A percentile compares a stretch with the other conserved stretches of the same genome.
Evolutionary conservation across 768 basidiomycete species (phyloP).

Genomic region (Amanita rubescens): DNA sequence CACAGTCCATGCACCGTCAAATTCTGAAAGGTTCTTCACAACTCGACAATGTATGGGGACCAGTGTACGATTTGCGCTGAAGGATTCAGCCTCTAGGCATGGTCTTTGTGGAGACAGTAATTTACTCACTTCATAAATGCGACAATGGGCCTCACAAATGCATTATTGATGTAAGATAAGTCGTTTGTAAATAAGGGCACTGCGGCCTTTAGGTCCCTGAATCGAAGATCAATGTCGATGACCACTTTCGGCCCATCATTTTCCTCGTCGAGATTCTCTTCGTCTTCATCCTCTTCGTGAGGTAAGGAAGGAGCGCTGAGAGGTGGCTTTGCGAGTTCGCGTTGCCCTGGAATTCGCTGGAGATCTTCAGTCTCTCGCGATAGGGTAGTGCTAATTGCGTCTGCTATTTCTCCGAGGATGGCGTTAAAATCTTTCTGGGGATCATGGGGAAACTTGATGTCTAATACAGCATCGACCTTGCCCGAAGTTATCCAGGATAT

Average conservation of each 20-base stretch:
- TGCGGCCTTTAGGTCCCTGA: slow-evolving; percentile 91
- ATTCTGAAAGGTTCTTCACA: slow-evolving; percentile 75
- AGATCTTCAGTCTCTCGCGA: slow-evolving; percentile 29
- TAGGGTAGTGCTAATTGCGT: slow-evolving; percentile 70
- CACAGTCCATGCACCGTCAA: slow-evolving; percentile 96
- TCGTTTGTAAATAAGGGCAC: slow-evolving; percentile 89
- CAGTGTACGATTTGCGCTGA: slow-evolving; percentile 85
- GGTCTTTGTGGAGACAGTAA: background rate
- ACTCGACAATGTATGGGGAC: slow-evolving; percentile 91
- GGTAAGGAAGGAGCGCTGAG: slow-evolving; percentile 53
- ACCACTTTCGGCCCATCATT: slow-evolving; percentile 45
- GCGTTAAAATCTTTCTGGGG: slow-evolving; percentile 68
- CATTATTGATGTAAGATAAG: slow-evolving; percentile 87
- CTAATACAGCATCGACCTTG: slow-evolving; percentile 92
- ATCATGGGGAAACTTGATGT: slow-evolving; percentile 93
- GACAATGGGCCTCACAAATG: slow-evolving; percentile 90
- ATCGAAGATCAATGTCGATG: slow-evolving; percentile 90
- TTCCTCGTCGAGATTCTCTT: slow-evolving; percentile 21
- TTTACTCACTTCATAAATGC: slow-evolving; percentile 87
- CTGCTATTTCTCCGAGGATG: slow-evolving; percentile 84
- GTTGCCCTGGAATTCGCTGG: slow-evolving; percentile 74
- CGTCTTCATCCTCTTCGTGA: slow-evolving; percentile 26
- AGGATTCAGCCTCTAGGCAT: slow-evolving; percentile 1
- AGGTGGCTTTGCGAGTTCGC: slow-evolving; percentile 81
- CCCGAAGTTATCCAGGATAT: slow-evolving; percentile 98